phyloP scores from a whole-genome alignment of 139 green algal species.

The Closterium sp. region DNA sequence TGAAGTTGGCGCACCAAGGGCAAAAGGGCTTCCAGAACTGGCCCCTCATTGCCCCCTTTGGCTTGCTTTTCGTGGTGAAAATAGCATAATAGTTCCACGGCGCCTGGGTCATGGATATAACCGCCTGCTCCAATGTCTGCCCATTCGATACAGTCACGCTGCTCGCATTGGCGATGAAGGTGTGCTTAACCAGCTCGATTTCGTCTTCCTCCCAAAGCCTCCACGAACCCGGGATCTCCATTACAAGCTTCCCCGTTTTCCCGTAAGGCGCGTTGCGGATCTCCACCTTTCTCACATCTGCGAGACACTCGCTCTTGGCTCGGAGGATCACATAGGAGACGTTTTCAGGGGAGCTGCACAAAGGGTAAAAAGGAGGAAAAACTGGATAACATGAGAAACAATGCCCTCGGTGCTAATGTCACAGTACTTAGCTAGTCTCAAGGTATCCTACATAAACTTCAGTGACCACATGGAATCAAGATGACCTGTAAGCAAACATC shows the following conservation, averaged over 20 bases:
- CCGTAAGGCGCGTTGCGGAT: background rate
- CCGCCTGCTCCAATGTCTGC: background rate
- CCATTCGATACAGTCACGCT: background rate
- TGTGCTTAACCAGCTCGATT: background rate
- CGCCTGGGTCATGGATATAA: background rate
- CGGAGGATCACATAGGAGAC: background rate
- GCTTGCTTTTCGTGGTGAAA: background rate
- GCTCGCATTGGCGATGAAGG: background rate
- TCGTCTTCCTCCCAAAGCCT: background rate
- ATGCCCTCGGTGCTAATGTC: too few relatives aligned
- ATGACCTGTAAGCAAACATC: too few relatives aligned
- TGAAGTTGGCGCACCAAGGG: background rate
- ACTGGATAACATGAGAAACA: too few relatives aligned
- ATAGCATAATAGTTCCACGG: background rate
- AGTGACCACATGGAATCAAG: too few relatives aligned
- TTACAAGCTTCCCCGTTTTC: background rate
- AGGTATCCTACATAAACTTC: too few relatives aligned
- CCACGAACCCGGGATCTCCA: background rate
- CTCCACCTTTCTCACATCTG: background rate
- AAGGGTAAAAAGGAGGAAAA: too few relatives aligned
- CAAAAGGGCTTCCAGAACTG: background rate
- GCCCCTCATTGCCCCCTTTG: background rate
- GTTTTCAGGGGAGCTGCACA: background rate
- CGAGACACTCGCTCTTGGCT: background rate
- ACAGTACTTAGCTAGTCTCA: too few relatives aligned